Conservation (phyloP, 2,329 filamentous ascomycete species). For the Fusarium veterinarium region DNA sequence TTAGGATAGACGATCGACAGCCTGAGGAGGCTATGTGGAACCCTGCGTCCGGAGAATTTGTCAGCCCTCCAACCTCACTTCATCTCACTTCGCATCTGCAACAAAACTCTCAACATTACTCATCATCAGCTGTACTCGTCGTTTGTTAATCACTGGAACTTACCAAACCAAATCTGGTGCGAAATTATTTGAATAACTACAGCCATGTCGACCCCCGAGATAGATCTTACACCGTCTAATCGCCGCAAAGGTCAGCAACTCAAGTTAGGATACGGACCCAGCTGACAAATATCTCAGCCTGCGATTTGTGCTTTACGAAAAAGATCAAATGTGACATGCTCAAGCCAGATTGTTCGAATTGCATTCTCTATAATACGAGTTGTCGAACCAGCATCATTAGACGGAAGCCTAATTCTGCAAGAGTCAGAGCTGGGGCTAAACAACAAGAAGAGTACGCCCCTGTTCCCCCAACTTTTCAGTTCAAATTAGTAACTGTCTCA, state of each 20-base stretch:
- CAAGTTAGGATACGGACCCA: rapidly evolving
- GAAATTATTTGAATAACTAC: neutral
- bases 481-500: neutral
- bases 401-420: constrained; percentile 41
- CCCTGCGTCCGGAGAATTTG: constrained; percentile 26
- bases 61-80: constrained; percentile 19
- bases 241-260: constrained; percentile 39
- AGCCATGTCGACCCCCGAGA: constrained; percentile 15
- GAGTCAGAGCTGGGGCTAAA: constrained; percentile 17
- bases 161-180: rapidly evolving
- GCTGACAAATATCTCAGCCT: constrained; percentile 45
- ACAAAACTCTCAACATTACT: neutral
- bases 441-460: constrained; percentile 27
- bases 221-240: constrained; percentile 26
- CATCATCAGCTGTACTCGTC: no score
- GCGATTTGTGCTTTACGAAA: constrained; percentile 58
- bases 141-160: rapidly evolving
- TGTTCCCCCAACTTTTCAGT: neutral
- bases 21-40: neutral
- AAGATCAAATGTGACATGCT: constrained; percentile 61
- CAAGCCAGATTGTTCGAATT: constrained; percentile 58
- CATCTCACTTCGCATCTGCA: neutral
- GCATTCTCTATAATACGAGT: constrained; percentile 55
- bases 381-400: constrained; percentile 48
- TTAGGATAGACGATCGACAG: constrained; percentile 17